Evolutionary conservation across 495 filamentous ascomycete genomes (phyloP).

Genomic region (Talaromyces stipitatus): DNA sequence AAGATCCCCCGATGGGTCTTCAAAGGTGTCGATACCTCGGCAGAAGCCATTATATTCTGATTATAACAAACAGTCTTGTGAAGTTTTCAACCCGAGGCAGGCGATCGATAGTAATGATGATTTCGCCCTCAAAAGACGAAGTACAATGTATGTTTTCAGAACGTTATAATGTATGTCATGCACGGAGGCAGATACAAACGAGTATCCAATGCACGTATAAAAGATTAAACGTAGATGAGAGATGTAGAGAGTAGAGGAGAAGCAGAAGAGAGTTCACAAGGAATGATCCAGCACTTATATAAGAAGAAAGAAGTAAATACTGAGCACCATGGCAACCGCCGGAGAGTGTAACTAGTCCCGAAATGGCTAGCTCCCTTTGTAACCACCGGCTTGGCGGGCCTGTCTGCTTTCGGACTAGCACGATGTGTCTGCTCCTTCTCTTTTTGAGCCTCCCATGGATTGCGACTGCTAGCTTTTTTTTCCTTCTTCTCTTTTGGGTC

Average conservation of each 20-base stretch:
- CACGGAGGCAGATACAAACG: background rate
- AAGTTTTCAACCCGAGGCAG: background rate
- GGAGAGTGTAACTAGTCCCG: background rate
- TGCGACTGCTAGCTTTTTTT: background rate
- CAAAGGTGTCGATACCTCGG: constrained; percentile 80
- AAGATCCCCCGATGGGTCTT: constrained; percentile 93
- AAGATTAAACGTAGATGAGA: background rate
- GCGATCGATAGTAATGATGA: background rate
- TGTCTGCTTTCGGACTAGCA: constrained; percentile 9
- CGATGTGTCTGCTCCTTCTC: background rate
- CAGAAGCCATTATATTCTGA: constrained; percentile 77
- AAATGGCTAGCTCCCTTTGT: constrained; percentile 31
- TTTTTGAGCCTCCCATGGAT: background rate
- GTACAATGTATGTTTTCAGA: background rate
- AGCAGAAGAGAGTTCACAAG: background rate
- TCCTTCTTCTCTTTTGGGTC: background rate
- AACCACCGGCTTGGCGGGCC: constrained; percentile 13
- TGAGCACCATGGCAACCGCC: background rate
- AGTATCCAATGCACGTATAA: constrained; percentile 1
- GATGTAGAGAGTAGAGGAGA: background rate
- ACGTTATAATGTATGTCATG: background rate
- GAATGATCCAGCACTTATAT: background rate
- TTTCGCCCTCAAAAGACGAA: background rate
- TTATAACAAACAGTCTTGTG: background rate
- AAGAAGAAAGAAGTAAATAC: constrained; percentile 1